Percentiles rank a stretch among this genome's conserved stretches.
Evolutionary conservation across 768 basidiomycete species (phyloP).

Genomic region (button mushroom (Agaricus bisporus)): DNA sequence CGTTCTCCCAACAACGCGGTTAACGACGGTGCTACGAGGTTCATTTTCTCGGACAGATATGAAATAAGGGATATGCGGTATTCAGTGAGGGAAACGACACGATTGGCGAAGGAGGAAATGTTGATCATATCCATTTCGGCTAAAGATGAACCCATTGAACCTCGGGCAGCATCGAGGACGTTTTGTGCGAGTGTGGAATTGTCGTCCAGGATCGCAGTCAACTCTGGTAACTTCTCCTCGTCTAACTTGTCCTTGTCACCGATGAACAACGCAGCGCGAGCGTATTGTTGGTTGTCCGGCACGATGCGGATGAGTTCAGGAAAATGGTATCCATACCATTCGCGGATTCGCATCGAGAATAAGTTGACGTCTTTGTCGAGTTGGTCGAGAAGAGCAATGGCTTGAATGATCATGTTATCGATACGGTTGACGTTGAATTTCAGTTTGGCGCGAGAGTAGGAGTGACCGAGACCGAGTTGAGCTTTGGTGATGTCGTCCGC

Average conservation of each 20-base stretch:
- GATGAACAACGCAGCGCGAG: conserved; percentile 77
- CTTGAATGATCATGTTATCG: conserved; percentile 99
- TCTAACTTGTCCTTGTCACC: conserved; percentile 80
- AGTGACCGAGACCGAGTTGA: conserved; percentile 95
- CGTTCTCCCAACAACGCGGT: conserved; percentile 89
- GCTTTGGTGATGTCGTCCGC: conserved; percentile 85
- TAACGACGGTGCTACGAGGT: conserved; percentile 89
- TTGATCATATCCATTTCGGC: conserved; percentile 94
- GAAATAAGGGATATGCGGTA: conserved; percentile 87
- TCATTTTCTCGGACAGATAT: conserved; percentile 96
- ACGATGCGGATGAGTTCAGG: conserved; percentile 93
- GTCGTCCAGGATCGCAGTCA: conserved; percentile 77
- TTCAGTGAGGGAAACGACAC: conserved; percentile 88
- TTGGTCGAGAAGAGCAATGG: conserved; percentile 95
- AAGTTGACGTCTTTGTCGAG: conserved; percentile 99
- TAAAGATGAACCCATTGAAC: conserved; percentile 91
- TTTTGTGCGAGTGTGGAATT: conserved; percentile 85
- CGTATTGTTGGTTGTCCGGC: conserved; percentile 92
- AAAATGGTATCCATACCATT: conserved; percentile 99
- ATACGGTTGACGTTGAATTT: conserved; percentile 96
- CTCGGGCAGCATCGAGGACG: conserved; percentile 88
- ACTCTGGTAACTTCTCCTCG: conserved; percentile 75
- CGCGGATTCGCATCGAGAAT: conserved; percentile 95
- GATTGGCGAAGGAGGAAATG: conserved; percentile 83
- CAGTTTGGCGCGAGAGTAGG: conserved; percentile 94